Conservation (phyloP, 805 yeast genomes). For the Wickerhamiella musiphila region DNA sequence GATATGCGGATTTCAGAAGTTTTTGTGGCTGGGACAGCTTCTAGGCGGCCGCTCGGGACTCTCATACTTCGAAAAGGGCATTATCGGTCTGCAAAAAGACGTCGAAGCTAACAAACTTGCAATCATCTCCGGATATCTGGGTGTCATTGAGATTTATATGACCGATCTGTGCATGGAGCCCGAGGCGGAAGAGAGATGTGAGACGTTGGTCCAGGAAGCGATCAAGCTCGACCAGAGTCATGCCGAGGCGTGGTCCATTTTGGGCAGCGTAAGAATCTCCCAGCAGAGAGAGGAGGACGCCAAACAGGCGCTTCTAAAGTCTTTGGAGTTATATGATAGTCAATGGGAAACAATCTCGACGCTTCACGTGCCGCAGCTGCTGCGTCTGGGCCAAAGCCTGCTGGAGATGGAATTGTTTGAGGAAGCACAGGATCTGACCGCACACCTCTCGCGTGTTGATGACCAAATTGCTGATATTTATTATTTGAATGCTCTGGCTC, state of each 20-base stretch:
- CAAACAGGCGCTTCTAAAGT: conserved; percentile 37
- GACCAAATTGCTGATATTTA: conserved; percentile 69
- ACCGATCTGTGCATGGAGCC: conserved; percentile 92
- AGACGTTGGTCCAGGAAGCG: conserved; percentile 47
- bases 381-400: conserved; percentile 55
- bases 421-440: conserved; percentile 44
- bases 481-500: conserved; percentile 69
- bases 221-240: conserved; percentile 34
- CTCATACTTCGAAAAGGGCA: conserved; percentile 42
- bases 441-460: conserved; percentile 55
- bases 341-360: conserved; percentile 22
- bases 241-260: conserved; percentile 66
- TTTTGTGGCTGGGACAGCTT: conserved; percentile 79
- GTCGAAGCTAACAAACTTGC: conserved; percentile 31
- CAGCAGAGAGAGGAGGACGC: conserved; percentile 71
- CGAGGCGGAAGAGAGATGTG: conserved; percentile 70
- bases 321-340: conserved; percentile 57
- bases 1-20: conserved; percentile 54
- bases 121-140: conserved; percentile 59
- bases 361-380: conserved; percentile 45
- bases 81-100: conserved; percentile 32
- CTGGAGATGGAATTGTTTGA: conserved; percentile 64
- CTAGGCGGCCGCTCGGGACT: conserved; percentile 70
- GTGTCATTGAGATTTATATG: conserved; percentile 85
- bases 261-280: conserved; percentile 78